phyloP scores from a whole-genome alignment of 1,284 basidiomycete species.

The Microbotryomycetes sp. region DNA sequence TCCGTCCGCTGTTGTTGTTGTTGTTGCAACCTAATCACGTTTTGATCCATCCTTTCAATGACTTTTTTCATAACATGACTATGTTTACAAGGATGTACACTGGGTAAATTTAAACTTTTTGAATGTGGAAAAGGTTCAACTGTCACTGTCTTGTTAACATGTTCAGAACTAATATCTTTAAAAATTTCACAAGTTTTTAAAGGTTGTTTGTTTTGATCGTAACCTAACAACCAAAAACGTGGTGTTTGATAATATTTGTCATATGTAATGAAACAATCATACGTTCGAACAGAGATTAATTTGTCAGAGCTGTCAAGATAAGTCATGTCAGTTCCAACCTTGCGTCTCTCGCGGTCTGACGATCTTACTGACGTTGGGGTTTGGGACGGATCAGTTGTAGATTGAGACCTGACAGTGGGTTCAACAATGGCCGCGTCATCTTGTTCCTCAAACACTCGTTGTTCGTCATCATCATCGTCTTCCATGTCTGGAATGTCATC shows the following conservation, averaged over 20 bases:
- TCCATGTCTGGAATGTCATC: constrained; percentile 93
- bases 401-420: neutral
- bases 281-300: constrained; percentile 88
- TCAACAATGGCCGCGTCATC: constrained; percentile 67
- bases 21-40: constrained; percentile 46
- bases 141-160: constrained; percentile 97
- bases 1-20: constrained; percentile 38
- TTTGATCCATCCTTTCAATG: constrained; percentile 90
- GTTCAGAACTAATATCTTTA: constrained; percentile 94
- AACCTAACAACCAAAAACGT: constrained; percentile 87
- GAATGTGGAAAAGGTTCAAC: constrained; percentile 95
- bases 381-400: no score
- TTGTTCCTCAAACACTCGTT: constrained; percentile 59
- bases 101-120: constrained; percentile 60
- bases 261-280: constrained; percentile 99
- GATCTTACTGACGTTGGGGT: no score
- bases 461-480: constrained; percentile 52
- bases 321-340: neutral
- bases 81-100: constrained; percentile 97
- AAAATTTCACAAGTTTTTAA: constrained; percentile 86
- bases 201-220: constrained; percentile 86
- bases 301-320: constrained; percentile 51
- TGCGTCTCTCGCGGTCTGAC: neutral
- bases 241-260: constrained; percentile 99
- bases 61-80: constrained; percentile 99